Percentiles rank a stretch among this genome's conserved stretches.
Conservation (phyloP, 2,329 filamentous ascomycete species). For the Hypoxylon sp. region DNA sequence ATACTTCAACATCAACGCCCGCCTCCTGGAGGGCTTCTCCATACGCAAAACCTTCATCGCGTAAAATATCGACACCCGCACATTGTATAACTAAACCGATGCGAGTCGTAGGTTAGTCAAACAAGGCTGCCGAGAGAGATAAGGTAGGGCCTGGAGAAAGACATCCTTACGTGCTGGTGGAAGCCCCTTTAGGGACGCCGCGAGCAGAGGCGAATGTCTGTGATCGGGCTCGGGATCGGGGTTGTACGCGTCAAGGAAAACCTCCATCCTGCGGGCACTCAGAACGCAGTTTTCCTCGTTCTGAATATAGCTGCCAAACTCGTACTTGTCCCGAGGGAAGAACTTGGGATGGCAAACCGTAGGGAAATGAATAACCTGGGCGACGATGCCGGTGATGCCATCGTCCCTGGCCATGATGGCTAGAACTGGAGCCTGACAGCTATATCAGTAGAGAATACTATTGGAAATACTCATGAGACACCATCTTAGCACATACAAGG, state of each 20-base stretch:
- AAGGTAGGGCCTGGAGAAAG: neutral
- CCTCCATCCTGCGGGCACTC: conserved; percentile 43
- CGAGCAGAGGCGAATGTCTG: conserved; percentile 47
- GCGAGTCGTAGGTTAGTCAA: conserved; percentile 15
- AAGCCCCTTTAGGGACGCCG: conserved; percentile 42
- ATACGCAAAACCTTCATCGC: conserved; percentile 51
- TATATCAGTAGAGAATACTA: neutral
- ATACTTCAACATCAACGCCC: conserved; percentile 45
- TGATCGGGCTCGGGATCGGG: conserved; percentile 33
- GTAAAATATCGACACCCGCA: conserved; percentile 48
- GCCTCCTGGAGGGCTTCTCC: conserved; percentile 47
- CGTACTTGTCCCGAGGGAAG: conserved; percentile 42
- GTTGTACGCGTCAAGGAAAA: conserved; percentile 46
- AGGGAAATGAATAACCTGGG: conserved; percentile 48
- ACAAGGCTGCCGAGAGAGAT: neutral
- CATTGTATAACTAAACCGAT: conserved; percentile 47
- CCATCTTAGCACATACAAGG: conserved; percentile 45
- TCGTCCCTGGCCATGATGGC: conserved; percentile 46
- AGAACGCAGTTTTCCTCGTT: conserved; percentile 46
- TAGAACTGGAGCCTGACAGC: conserved; percentile 39
- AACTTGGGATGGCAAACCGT: conserved; percentile 49
- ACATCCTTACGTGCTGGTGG: conserved; percentile 46
- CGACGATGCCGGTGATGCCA: conserved; percentile 45
- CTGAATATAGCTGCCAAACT: conserved; percentile 48
- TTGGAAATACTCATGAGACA: neutral